Percentiles rank a stretch among this genome's conserved stretches.
Evolutionary conservation across 192 early-diverging fungal genomes (phyloP).

Genomic region (Coemansia umbellata): DNA sequence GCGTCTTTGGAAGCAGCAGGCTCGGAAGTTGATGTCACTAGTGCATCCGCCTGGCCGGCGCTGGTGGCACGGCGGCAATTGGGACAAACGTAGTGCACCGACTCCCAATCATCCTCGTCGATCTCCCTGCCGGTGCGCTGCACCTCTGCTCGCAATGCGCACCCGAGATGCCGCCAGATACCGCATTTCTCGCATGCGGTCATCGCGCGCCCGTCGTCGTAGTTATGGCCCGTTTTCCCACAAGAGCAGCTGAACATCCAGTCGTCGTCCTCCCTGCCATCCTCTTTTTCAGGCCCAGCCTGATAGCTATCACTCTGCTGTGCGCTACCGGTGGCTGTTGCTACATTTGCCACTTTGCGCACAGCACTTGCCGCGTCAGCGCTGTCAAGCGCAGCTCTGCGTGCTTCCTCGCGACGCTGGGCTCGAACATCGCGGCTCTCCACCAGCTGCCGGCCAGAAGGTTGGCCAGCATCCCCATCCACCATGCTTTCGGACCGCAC

Average conservation of each 20-base stretch:
- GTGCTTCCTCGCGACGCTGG: conserved; percentile 15
- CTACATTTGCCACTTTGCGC: conserved; percentile 1
- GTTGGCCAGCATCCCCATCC: background rate
- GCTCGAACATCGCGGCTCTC: conserved; percentile 11
- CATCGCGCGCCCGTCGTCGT: conserved; percentile 41
- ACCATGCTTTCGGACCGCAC: background rate
- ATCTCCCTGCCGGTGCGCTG: conserved; percentile 17
- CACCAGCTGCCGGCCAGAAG: background rate
- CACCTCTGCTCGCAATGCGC: conserved; percentile 26
- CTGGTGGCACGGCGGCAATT: conserved; percentile 10
- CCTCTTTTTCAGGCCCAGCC: background rate
- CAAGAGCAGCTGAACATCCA: conserved; percentile 42
- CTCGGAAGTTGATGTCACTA: background rate
- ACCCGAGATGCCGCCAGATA: conserved; percentile 33
- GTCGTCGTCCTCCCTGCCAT: conserved; percentile 6
- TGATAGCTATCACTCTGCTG: background rate
- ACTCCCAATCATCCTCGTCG: conserved; percentile 35
- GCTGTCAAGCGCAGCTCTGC: background rate
- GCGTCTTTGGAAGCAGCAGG: background rate
- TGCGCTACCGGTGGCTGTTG: background rate
- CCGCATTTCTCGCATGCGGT: conserved; percentile 31
- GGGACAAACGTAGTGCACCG: conserved; percentile 15
- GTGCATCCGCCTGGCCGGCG: background rate
- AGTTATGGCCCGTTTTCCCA: conserved; percentile 26
- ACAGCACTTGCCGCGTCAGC: background rate